Evolutionary conservation across 306 rosid genomes (phyloP).

Genomic region (Arachis stenosperma): DNA sequence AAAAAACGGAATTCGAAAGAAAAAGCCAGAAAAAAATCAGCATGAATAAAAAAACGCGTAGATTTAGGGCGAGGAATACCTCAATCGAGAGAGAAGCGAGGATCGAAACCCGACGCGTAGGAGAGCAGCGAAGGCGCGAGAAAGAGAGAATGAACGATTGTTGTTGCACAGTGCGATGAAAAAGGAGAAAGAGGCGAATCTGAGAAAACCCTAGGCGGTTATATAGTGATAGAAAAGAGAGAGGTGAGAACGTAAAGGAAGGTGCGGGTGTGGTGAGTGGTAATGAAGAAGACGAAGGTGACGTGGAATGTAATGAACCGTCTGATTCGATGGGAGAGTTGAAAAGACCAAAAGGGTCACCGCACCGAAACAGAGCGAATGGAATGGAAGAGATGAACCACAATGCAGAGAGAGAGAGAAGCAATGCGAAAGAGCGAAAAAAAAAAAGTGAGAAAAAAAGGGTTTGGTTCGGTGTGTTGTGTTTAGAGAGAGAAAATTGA

Average conservation of each 20-base stretch:
- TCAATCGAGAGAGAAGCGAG: slow-evolving; percentile 36
- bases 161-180: slow-evolving; percentile 32
- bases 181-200: slow-evolving; percentile 16
- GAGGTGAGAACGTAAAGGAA: slow-evolving; percentile 36
- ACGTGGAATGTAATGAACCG: slow-evolving; percentile 66
- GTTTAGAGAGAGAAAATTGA: slow-evolving; percentile 29
- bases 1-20: not conserved
- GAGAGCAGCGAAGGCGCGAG: not conserved
- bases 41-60: not conserved
- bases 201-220: slow-evolving; percentile 71
- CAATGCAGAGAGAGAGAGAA: slow-evolving; percentile 27
- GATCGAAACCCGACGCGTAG: not conserved
- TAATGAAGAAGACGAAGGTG: slow-evolving; percentile 51
- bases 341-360: slow-evolving; percentile 72
- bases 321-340: slow-evolving; percentile 45
- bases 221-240: slow-evolving; percentile 37
- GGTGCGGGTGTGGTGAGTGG: slow-evolving; percentile 29
- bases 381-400: slow-evolving; percentile 27
- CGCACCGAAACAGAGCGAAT: slow-evolving; percentile 31
- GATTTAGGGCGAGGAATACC: slow-evolving; percentile 49
- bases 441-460: slow-evolving; percentile 40
- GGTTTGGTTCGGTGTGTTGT: slow-evolving; percentile 2
- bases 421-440: slow-evolving; percentile 17
- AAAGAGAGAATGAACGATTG: not conserved
- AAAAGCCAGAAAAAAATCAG: not conserved